Conservation (phyloP, 2,329 filamentous ascomycete genomes). For the Botrytis sinoallii region DNA sequence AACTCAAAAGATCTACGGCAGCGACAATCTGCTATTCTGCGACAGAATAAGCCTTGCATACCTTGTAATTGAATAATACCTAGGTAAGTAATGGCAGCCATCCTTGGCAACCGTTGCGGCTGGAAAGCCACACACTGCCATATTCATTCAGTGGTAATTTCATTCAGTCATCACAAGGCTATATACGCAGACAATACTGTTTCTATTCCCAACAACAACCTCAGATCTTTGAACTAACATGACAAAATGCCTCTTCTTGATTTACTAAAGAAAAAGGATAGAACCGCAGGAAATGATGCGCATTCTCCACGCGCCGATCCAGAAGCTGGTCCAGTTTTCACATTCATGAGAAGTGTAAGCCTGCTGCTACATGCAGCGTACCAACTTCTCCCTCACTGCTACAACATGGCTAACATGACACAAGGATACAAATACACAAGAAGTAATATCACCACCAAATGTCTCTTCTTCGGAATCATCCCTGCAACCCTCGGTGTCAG, state of each 20-base stretch:
- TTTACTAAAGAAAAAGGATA: slow-evolving; percentile 61
- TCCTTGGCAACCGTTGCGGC: slow-evolving; percentile 23
- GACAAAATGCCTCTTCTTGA: slow-evolving; percentile 56
- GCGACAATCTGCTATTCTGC: slow-evolving; percentile 16
- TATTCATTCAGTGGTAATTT: slow-evolving; percentile 24
- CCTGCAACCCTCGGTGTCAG: slow-evolving; percentile 19
- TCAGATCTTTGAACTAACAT: slow-evolving; percentile 2
- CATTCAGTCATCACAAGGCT: slow-evolving; percentile 19
- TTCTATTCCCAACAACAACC: slow-evolving; percentile 14
- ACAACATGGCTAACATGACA: slow-evolving; percentile 15
- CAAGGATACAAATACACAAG: slow-evolving; percentile 70
- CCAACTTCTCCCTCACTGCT: slow-evolving; percentile 3
- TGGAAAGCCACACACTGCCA: slow-evolving; percentile 29
- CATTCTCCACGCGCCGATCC: slow-evolving; percentile 30
- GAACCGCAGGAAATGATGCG: slow-evolving; percentile 42
- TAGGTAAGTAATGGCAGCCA: slow-evolving; percentile 9
- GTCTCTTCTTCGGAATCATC: slow-evolving; percentile 42
- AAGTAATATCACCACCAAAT: slow-evolving; percentile 70
- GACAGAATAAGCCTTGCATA: slow-evolving; percentile 15
- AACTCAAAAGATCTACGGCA: slow-evolving; percentile 29
- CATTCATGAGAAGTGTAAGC: slow-evolving; percentile 67
- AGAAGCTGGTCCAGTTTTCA: slow-evolving; percentile 53
- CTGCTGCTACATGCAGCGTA: neutral
- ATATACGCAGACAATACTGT: slow-evolving; percentile 5
- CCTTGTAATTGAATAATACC: neutral